Evolutionary conservation across 2,329 filamentous ascomycete species (phyloP).

Genomic region (Colletotrichum sublineola): DNA sequence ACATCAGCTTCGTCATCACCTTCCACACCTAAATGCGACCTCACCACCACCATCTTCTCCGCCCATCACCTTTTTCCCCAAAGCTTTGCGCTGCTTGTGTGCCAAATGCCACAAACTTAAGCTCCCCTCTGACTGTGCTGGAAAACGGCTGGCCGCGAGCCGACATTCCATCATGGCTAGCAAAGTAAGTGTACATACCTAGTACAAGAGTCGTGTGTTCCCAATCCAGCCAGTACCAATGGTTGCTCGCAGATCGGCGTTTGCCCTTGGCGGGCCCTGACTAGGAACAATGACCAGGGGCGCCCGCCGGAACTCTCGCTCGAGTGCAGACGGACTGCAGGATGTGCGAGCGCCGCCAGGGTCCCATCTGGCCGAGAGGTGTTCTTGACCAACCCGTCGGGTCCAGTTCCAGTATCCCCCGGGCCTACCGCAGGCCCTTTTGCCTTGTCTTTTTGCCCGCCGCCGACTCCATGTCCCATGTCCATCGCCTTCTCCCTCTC

Average conservation of each 20-base stretch:
- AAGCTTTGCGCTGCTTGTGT: not conserved
- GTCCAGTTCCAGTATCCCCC: constrained; percentile 31
- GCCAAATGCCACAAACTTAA: not conserved
- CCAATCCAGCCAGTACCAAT: constrained; percentile 23
- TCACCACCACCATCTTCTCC: constrained; percentile 20
- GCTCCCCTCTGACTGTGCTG: not conserved
- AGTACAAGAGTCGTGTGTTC: not conserved
- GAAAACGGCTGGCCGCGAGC: not conserved
- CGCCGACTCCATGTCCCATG: not conserved
- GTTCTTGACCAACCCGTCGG: constrained; percentile 39
- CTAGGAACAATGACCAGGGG: constrained; percentile 25
- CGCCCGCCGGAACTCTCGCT: constrained; percentile 16
- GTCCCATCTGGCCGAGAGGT: constrained; percentile 27
- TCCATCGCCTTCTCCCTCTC: not conserved
- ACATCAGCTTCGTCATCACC: constrained; percentile 30
- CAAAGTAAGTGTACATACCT: not conserved
- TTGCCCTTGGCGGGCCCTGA: constrained; percentile 28
- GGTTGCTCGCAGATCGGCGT: constrained; percentile 33
- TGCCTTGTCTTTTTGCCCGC: constrained; percentile 14
- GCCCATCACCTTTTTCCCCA: not conserved
- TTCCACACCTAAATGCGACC: constrained; percentile 33
- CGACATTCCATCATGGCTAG: not conserved
- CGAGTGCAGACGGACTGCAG: constrained; percentile 25
- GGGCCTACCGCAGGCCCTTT: constrained; percentile 25
- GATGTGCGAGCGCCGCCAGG: constrained; percentile 26